A percentile compares a stretch with the other conserved stretches of the same genome.
Conservation (phyloP, 2,329 filamentous ascomycete genomes). For the Pezicula rhizophila region DNA sequence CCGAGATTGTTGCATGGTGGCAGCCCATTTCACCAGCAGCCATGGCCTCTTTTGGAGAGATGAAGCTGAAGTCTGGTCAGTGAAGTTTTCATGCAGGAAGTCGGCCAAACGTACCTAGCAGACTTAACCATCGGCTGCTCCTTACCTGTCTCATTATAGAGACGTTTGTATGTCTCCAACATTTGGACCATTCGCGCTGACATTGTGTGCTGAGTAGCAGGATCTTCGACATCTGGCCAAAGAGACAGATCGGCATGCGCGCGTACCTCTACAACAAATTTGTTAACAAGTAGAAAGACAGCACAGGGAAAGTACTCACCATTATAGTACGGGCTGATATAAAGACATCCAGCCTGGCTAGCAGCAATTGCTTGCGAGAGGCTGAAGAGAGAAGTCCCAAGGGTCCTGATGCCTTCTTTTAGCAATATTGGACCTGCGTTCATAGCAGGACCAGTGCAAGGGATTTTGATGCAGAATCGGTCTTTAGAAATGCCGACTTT, state of each 20-base stretch:
- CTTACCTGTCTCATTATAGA: constrained; percentile 41
- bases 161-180: constrained; percentile 38
- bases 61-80: constrained; percentile 27
- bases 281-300: background rate
- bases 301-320: constrained; percentile 21
- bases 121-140: constrained; percentile 42
- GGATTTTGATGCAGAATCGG: constrained; percentile 46
- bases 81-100: constrained; percentile 1
- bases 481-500: constrained; percentile 38
- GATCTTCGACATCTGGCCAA: constrained; percentile 42
- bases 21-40: constrained; percentile 40
- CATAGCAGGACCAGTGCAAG: constrained; percentile 40
- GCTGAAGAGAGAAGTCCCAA: constrained; percentile 41
- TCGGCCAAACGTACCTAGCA: constrained; percentile 29
- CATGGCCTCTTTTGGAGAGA: constrained; percentile 38
- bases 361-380: constrained; percentile 43
- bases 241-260: constrained; percentile 36
- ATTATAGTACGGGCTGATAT: constrained; percentile 45
- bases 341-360: constrained; percentile 40
- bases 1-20: constrained; percentile 39
- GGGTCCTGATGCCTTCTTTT: constrained; percentile 38
- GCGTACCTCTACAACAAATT: constrained; percentile 30
- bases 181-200: constrained; percentile 42
- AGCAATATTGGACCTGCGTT: constrained; percentile 37
- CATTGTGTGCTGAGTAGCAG: constrained; percentile 40